Base-by-base conservation (phyloP, 345 rosid species). In the Dipteronia dyeriana region DNA sequence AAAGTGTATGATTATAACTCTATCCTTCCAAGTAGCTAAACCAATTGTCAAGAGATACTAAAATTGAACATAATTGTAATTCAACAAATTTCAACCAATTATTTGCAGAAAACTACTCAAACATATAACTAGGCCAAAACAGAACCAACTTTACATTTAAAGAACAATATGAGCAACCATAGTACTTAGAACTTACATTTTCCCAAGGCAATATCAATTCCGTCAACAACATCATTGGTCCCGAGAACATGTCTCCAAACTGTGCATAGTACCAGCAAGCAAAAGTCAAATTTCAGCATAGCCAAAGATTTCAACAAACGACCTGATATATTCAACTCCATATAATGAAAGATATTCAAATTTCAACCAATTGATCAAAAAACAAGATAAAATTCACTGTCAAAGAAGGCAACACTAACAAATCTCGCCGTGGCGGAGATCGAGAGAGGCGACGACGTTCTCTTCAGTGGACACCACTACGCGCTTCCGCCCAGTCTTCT, bases 231-330 rank as follows among this genome's bases (percentile, higher is more conserved):
- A 74, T 92, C 99, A 78, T 83, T 85, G 68, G 86, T 66, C 47
- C 97, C 95, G 19, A 94, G 93, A 79, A 94, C 92, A 84, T 86
- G 97, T 74, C 99, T 86, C 97, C 99, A 95, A 88, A 93, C 98
- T 95, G 85, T 19, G 20, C 10, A 41, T 41, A 8, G 45, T 41
- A 9, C 59, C 76, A 73, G 66, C 70, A 38, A 74, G 61, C 11
- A 59, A 59, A 9, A 2, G 63, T 17, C 69, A 22, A 47, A 45
- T 64, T 74, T 74, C 59, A 64, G 10, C 14, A 45, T 10, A 0
- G 76, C 62, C 53, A 45, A 60, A 51, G 43, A 57, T n/a, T 14
- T 20, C 20, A 2, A 22, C 1, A 38, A 61, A 54, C 74, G 26
- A 16, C 51, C 9, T 19, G 7, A 20, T 34, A 20, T 23, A 45